phyloP scores from a whole-genome alignment of 768 basidiomycete genomes.

The Hemileccinum rubropunctum region DNA sequence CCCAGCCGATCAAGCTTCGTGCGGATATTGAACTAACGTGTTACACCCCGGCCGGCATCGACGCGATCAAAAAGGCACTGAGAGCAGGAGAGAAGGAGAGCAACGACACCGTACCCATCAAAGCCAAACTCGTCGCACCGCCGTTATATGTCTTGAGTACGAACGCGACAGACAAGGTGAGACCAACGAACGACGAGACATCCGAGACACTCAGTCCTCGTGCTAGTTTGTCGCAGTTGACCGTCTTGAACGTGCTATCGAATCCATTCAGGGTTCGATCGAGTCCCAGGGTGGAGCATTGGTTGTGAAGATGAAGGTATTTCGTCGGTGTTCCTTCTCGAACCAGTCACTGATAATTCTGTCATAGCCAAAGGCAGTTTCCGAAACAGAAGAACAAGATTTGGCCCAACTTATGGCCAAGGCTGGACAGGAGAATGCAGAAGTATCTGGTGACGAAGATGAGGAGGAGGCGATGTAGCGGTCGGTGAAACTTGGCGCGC shows the following conservation, averaged over 20 bases:
- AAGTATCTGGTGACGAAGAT: conserved; percentile 93
- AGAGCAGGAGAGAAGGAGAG: conserved; percentile 85
- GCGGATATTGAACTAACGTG: conserved; percentile 98
- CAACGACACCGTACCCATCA: conserved; percentile 90
- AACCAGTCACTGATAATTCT: not conserved
- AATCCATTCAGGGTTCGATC: conserved; percentile 82
- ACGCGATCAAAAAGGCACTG: conserved; percentile 92
- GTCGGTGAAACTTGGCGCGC: not conserved
- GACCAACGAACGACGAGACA: conserved; percentile 4
- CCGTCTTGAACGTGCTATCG: conserved; percentile 89
- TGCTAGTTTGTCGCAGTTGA: conserved; percentile 83
- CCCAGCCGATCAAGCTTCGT: conserved; percentile 97
- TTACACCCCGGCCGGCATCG: conserved; percentile 93
- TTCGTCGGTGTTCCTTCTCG: not conserved
- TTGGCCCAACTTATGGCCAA: conserved; percentile 96
- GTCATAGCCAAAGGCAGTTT: conserved; percentile 90
- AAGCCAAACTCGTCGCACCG: conserved; percentile 94
- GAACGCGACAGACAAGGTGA: conserved; percentile 93
- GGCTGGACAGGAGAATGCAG: conserved; percentile 89
- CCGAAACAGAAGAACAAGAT: conserved; percentile 96
- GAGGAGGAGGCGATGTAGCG: conserved; percentile 54
- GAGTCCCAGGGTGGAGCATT: conserved; percentile 82
- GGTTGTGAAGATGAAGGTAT: conserved; percentile 94
- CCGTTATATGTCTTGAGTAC: conserved; percentile 95
- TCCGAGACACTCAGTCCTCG: not conserved